Base-by-base conservation (phyloP, 306 rosid genomes). In the Vigna reflexopilosa region DNA sequence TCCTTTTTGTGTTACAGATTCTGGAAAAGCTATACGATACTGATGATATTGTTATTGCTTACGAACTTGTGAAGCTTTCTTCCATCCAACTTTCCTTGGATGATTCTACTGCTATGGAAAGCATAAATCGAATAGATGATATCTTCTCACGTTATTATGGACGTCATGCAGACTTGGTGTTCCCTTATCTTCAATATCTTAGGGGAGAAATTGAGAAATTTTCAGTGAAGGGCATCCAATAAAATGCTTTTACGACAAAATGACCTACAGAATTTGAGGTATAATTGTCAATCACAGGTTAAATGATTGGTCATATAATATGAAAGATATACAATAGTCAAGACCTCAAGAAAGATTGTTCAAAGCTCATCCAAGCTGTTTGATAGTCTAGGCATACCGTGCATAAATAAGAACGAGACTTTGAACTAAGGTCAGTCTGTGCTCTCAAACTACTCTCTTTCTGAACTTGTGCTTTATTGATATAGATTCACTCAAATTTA, bases 1-100 rank as follows among this genome's bases (percentile, higher is more conserved):
- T 72, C 68, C 77, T 69, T 63, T 64, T 38, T 6, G 61, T 11
- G 19, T 83, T 80, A 76, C 97, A 93, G 98, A 88, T 91, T 77
- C 80, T 93, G 85, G 90, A 90, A 83, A 90, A 90, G 89, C 88
- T 93, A 55, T 91, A 91, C 62, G 85, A 71, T 14, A 85, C 82
- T 34, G 87, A 87, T 80, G 97, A 93, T 82, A 89, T 93, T 49
- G 97, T 87, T 76, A 82, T 93, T 72, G 98, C 89, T n/a, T 77
- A 90, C 63, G 98, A 93, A 84, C 94, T 93, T 45, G 88, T 86
- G 90, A 93, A 93, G 85, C 90, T 93, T 59, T 86, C 91, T 32
- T 91, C 97, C 36, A 84, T 93, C 85, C 93, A 87, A 89, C 86
- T 88, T 77, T 87, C 85, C 56, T 64, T 89, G 87, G 83, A 77